Evolutionary conservation across 176 grass and related monocot genomes (phyloP).

Genomic region (Saccharum spontaneum): DNA sequence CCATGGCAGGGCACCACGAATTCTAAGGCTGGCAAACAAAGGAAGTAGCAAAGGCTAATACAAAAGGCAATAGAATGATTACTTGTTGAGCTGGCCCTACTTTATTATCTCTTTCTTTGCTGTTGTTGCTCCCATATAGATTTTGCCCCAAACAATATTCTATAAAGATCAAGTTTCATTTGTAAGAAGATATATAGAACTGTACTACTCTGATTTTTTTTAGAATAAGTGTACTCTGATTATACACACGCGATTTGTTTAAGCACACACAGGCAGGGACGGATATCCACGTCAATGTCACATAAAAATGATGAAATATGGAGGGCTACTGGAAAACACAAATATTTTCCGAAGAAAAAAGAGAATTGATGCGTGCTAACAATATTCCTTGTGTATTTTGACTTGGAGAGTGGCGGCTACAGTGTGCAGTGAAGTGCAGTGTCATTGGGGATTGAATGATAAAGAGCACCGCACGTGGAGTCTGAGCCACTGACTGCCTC

Average conservation of each 20-base stretch:
- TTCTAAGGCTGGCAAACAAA: constrained; percentile 55
- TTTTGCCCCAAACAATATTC: neutral
- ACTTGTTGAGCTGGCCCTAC: constrained; percentile 53
- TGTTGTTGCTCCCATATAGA: constrained; percentile 15
- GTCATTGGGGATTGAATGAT: constrained; percentile 74
- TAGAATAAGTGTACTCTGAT: neutral
- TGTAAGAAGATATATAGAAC: neutral
- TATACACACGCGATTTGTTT: neutral
- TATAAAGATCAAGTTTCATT: neutral
- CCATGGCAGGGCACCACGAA: constrained; percentile 34
- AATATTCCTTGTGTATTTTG: constrained; percentile 30
- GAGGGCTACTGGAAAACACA: neutral
- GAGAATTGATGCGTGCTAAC: neutral
- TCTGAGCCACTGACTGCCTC: constrained; percentile 87
- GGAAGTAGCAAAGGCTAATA: constrained; percentile 44
- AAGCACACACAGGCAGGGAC: neutral
- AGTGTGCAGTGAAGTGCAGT: constrained; percentile 31
- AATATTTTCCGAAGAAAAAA: too few relatives aligned
- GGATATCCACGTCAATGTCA: neutral
- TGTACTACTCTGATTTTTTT: too few relatives aligned
- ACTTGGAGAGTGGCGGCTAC: constrained; percentile 52
- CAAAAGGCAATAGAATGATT: constrained; percentile 56
- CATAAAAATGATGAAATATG: neutral
- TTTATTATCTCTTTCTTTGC: constrained; percentile 35
- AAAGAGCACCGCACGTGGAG: constrained; percentile 96